These are phyloP conservation scores for Gynochthodes officinalis DNA, from an alignment of 257 asterid genomes.

Conservation along the genomic window DNA sequence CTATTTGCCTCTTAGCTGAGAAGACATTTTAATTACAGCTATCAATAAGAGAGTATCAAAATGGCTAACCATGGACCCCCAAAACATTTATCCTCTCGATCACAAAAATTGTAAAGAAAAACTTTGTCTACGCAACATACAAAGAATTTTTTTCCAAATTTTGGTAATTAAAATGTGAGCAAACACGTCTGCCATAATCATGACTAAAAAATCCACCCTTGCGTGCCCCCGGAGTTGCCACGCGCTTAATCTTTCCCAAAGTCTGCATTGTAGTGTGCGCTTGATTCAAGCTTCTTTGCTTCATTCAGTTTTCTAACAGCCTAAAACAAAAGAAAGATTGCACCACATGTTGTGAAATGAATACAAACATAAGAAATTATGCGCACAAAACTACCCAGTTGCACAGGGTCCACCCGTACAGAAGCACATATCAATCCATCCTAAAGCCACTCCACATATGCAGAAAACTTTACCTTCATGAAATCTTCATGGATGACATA, in stretches of 20 bases:
- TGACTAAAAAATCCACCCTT: not conserved
- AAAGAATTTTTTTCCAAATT: not conserved
- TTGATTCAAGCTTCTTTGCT: slow-evolving; percentile 93
- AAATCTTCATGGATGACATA: slow-evolving; percentile 97
- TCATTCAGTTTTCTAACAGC: slow-evolving; percentile 90
- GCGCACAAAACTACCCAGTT: too few relatives aligned
- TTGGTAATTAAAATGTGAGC: not conserved
- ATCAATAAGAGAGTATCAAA: too few relatives aligned
- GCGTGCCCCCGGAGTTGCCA: not conserved
- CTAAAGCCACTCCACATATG: not conserved
- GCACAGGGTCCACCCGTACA: too few relatives aligned
- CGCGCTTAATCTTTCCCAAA: slow-evolving; percentile 66
- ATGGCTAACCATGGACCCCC: not conserved
- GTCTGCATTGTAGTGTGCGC: slow-evolving; percentile 77
- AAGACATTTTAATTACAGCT: too few relatives aligned
- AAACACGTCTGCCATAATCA: not conserved
- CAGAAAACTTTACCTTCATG: slow-evolving; percentile 61
- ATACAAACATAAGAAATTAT: not conserved
- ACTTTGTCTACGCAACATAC: not conserved
- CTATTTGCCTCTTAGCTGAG: too few relatives aligned
- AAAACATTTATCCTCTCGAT: not conserved
- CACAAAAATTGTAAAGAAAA: not conserved
- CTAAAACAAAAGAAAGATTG: slow-evolving; percentile 23
- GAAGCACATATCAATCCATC: not conserved
- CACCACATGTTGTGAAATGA: not conserved